phyloP scores from a whole-genome alignment of 2,329 filamentous ascomycete species.

The Alternaria sp. region DNA sequence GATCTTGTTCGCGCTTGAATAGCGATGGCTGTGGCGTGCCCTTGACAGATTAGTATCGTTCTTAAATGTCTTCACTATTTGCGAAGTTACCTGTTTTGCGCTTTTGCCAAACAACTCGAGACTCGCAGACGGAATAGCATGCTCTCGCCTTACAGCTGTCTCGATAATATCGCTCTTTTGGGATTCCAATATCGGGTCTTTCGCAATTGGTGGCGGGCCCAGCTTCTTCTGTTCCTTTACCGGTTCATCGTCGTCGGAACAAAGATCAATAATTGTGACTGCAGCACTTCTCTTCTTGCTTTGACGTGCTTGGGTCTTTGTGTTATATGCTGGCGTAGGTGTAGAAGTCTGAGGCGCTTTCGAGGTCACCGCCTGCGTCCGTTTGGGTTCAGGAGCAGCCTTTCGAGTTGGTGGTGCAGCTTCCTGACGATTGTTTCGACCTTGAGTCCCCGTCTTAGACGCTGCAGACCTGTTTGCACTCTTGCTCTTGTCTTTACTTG shows the following conservation, averaged over 20 bases:
- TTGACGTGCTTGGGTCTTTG: not conserved
- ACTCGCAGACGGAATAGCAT: slow-evolving; percentile 3
- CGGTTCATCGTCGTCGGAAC: slow-evolving; percentile 15
- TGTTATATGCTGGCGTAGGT: not conserved
- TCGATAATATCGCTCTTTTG: not conserved
- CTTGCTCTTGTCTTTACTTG: not conserved
- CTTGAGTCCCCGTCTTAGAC: not conserved
- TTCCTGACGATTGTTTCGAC: not conserved
- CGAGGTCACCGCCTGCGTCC: not conserved
- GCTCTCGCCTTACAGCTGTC: not conserved
- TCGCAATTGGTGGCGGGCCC: not conserved
- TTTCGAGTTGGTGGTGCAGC: not conserved
- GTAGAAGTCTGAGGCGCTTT: not conserved
- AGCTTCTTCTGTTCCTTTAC: not conserved
- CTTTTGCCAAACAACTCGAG: not conserved
- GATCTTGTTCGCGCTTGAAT: not conserved
- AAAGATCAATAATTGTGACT: slow-evolving; percentile 13
- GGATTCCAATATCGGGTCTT: not conserved
- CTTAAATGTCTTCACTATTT: not conserved
- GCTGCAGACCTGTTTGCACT: not conserved
- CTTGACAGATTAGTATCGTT: not conserved
- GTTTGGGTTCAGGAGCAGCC: not conserved
- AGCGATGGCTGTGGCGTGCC: not conserved
- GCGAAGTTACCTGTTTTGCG: not conserved
- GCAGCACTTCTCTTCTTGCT: not conserved